Evolutionary conservation across 352 stramenopile genomes (phyloP).

Genomic region (Blastocystis sp.): DNA sequence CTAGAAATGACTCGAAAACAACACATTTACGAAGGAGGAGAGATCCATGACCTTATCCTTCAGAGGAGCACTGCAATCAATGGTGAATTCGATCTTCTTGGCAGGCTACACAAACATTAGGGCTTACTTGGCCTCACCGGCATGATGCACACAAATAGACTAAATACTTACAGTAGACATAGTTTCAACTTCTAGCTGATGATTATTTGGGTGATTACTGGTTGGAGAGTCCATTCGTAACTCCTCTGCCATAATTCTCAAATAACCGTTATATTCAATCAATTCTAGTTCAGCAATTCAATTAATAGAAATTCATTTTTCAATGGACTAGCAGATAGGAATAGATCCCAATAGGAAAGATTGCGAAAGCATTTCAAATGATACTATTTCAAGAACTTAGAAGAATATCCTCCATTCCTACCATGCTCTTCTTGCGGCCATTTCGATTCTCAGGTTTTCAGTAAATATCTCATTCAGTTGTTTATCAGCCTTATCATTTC

Average conservation of each 20-base stretch:
- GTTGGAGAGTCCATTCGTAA: not conserved
- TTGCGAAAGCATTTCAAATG: too few relatives aligned
- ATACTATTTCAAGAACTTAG: too few relatives aligned
- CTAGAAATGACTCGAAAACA: not conserved
- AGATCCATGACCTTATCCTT: constrained; percentile 98
- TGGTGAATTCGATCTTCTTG: constrained; percentile 78
- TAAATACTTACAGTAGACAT: not conserved
- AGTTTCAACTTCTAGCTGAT: not conserved
- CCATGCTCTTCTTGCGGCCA: too few relatives aligned
- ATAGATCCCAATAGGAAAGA: too few relatives aligned
- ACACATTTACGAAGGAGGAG: constrained; percentile 77
- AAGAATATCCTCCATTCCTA: too few relatives aligned
- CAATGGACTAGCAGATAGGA: too few relatives aligned
- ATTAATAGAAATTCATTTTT: too few relatives aligned
- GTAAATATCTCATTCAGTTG: too few relatives aligned
- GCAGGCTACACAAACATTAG: constrained; percentile 54
- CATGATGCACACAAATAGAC: not conserved
- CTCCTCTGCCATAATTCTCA: not conserved
- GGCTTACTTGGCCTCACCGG: not conserved
- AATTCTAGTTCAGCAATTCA: too few relatives aligned
- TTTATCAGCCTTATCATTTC: too few relatives aligned
- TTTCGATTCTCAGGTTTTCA: too few relatives aligned
- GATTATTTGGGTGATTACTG: not conserved
- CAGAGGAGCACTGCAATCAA: constrained; percentile 89
- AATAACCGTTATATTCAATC: not conserved